Percentiles rank a stretch among this genome's conserved stretches.
These are phyloP conservation scores for Fusarium proliferatum DNA, from an alignment of 2,329 filamentous ascomycete genomes.

Conservation along the genomic window DNA sequence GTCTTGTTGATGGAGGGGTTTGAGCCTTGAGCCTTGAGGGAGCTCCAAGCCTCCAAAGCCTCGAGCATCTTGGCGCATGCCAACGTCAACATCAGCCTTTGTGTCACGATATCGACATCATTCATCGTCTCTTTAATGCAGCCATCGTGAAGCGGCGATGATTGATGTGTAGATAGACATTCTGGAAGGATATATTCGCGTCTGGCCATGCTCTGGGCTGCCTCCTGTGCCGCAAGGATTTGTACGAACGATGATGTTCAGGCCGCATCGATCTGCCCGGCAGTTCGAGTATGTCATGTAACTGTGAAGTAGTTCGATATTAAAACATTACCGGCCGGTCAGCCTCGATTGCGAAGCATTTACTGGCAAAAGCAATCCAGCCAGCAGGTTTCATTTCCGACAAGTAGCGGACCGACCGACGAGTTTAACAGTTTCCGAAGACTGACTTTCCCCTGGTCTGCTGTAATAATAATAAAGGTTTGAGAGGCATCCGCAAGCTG, in stretches of 20 bases:
- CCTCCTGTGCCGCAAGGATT: slow-evolving; percentile 15
- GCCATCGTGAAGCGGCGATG: slow-evolving; percentile 1
- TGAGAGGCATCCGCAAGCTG: slow-evolving; percentile 39
- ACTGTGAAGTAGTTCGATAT: not conserved
- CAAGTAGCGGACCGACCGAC: slow-evolving; percentile 25
- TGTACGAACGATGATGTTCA: slow-evolving; percentile 9
- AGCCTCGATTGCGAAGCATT: not conserved
- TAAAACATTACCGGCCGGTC: not conserved
- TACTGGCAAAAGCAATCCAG: slow-evolving; percentile 38
- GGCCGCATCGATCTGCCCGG: slow-evolving; percentile 32
- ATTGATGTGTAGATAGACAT: not conserved
- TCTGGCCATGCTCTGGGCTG: not conserved
- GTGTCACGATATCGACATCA: not conserved
- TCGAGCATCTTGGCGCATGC: slow-evolving; percentile 31
- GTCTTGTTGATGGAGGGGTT: slow-evolving; percentile 8
- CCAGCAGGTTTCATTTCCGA: slow-evolving; percentile 39
- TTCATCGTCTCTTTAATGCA: not conserved
- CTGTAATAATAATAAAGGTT: not conserved
- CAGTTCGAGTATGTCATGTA: slow-evolving; percentile 20
- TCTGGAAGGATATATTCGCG: not conserved
- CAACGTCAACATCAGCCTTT: slow-evolving; percentile 4
- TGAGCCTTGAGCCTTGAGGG: not conserved
- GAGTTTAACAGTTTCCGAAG: slow-evolving; percentile 7
- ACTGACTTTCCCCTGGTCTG: not conserved
- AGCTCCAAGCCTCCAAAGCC: slow-evolving; percentile 17